Base-by-base conservation (phyloP, 352 stramenopile genomes). In the Phytophthora ramorum region DNA sequence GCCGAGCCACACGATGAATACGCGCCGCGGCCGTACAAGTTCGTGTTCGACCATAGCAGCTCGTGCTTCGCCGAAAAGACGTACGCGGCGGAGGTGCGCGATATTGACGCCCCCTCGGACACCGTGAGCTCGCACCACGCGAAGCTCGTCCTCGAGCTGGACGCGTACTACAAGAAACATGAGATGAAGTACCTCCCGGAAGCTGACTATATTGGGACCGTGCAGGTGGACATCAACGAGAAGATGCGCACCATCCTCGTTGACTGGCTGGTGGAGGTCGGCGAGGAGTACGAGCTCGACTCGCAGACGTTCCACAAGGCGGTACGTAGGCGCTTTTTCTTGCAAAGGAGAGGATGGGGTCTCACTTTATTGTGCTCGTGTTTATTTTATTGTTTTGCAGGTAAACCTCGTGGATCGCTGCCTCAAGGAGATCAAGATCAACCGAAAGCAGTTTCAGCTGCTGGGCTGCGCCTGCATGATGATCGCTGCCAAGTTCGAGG, bases 221-320 rank as follows among this genome's bases (percentile, higher is more conserved):
- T 88, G n/a, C 98, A 99, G 76, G 75, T 89, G 47, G 97, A 99
- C 72, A 99, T 99, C 71, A 99, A 99, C 73, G 95, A 98, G 67
- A 98, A 98, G 59, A 99, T 99, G 98, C 87, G 98, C 56, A 97
- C 97, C 13, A 99, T 99, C 64, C 87, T 99, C 44, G 91, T 99
- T 24, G 98, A 99, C 79, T 99, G 98, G 98, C 90, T 99, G 7
- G 95, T 99, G 17, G 88, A 96, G 63, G 88, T 96, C 34, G 78
- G 81, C 34, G 83, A 94, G 70, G 85, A 96, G 69, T 96, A 94
- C 61, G 82, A 95, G 50, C 75, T 96, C 8, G 77, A 91, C 64
- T 87, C 85, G 6, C 75, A 92, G 61, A 94, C 88, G 7, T 92
- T 95, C 32, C 86, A 95, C 73, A 89, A 93, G 46, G 79, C 86